Percentiles rank a stretch among this genome's conserved stretches.
These are phyloP conservation scores for Suaeda aralocaspica DNA, from an alignment of 148 eudicot species.

Conservation along the genomic window DNA sequence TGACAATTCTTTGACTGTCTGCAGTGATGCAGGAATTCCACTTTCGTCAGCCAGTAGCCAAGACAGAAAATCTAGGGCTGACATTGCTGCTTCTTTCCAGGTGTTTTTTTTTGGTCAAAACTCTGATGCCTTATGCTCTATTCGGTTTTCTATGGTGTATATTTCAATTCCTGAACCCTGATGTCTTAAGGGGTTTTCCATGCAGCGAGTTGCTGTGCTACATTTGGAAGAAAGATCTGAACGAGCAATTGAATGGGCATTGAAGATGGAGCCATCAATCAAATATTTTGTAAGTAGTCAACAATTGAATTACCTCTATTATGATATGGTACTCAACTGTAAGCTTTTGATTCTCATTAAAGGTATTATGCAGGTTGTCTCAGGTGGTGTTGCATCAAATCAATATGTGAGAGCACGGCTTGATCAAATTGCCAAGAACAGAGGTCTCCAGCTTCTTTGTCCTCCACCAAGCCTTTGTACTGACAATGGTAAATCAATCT, in stretches of 20 bases:
- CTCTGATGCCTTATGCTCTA: background rate
- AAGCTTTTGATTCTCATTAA: conserved; percentile 9
- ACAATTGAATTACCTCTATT: background rate
- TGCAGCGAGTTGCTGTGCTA: conserved; percentile 87
- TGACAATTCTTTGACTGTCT: conserved; percentile 17
- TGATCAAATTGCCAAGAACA: conserved; percentile 49
- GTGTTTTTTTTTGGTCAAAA: conserved; percentile 21
- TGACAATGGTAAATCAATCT: conserved; percentile 65
- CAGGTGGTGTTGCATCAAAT: conserved; percentile 98
- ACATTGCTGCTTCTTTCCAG: conserved; percentile 98
- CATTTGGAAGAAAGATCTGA: conserved; percentile 94
- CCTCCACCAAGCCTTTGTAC: conserved; percentile 99
- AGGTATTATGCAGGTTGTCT: conserved; percentile 59
- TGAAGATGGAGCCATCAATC: conserved; percentile 76
- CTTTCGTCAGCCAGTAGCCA: conserved; percentile 62
- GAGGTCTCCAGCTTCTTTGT: conserved; percentile 71
- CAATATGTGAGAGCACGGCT: conserved; percentile 78
- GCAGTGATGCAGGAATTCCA: conserved; percentile 70
- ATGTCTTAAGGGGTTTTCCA: conserved; percentile 4
- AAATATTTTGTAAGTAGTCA: conserved; percentile 55
- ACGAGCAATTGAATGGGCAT: conserved; percentile 93
- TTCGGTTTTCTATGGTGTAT: background rate
- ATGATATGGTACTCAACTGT: conserved; percentile 3
- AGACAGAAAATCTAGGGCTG: conserved; percentile 78
- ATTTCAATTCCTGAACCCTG: conserved; percentile 6